A percentile compares a stretch with the other conserved stretches of the same genome.
Evolutionary conservation across 768 basidiomycete genomes (phyloP).

Genomic region (Chalciporus pseudorubinellus): DNA sequence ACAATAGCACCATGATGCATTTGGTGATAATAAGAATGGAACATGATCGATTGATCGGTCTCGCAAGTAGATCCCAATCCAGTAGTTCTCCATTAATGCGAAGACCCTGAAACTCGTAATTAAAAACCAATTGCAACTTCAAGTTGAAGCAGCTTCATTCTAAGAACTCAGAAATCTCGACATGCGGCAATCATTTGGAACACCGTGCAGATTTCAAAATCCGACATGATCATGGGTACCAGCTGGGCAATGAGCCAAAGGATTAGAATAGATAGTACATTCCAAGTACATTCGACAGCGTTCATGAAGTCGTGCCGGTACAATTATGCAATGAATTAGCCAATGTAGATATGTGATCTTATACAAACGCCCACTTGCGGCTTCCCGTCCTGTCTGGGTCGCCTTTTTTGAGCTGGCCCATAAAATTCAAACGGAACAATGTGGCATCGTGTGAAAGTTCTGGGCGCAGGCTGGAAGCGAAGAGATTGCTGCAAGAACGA

Average conservation of each 20-base stretch:
- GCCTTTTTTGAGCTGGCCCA: slow-evolving; percentile 7
- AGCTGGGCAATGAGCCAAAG: too few species aligned
- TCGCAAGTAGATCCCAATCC: slow-evolving; percentile 1
- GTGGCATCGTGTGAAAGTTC: slow-evolving; percentile 23
- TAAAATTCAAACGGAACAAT: slow-evolving; percentile 9
- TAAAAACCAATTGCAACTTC: too few species aligned
- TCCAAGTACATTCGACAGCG: background rate
- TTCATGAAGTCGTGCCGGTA: background rate
- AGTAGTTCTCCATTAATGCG: background rate
- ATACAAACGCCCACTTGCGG: slow-evolving; percentile 13
- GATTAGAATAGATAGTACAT: background rate
- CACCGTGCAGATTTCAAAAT: slow-evolving; percentile 12
- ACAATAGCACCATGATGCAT: slow-evolving; percentile 5
- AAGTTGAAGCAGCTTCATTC: background rate
- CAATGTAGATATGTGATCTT: slow-evolving; percentile 25
- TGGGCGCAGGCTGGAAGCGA: slow-evolving; percentile 20
- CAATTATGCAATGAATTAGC: slow-evolving; percentile 28
- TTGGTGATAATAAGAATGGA: slow-evolving; percentile 22
- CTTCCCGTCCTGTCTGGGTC: slow-evolving; percentile 12
- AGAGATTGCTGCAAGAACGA: slow-evolving; percentile 15
- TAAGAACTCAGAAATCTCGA: slow-evolving; percentile 13
- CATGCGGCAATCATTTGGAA: slow-evolving; percentile 18
- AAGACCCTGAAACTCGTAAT: slow-evolving; percentile 1
- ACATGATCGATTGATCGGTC: background rate
- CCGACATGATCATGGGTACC: slow-evolving; percentile 31